Evolutionary conservation across 2,329 filamentous ascomycete genomes (phyloP).

Genomic region (Aspergillus viridinutans): DNA sequence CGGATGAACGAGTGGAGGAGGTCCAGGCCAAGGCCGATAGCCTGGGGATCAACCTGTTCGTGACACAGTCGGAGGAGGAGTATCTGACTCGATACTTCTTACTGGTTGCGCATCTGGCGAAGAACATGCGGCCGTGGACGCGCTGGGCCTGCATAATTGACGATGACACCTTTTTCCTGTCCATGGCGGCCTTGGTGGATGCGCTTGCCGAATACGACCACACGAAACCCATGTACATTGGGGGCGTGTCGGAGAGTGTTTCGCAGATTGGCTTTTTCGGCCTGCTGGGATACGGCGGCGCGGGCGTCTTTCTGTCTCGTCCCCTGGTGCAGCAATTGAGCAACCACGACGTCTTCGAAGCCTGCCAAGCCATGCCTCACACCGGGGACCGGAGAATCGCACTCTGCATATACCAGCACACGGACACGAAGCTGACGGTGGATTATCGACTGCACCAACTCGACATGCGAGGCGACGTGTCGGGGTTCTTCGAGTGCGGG

Average conservation of each 20-base stretch:
- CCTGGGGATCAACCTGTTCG: constrained; percentile 42
- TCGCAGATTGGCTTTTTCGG: constrained; percentile 51
- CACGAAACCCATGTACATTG: constrained; percentile 50
- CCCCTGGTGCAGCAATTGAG: constrained; percentile 49
- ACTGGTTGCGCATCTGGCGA: constrained; percentile 49
- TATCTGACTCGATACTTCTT: constrained; percentile 54
- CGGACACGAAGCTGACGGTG: constrained; percentile 51
- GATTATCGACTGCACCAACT: constrained; percentile 56
- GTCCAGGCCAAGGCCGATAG: constrained; percentile 32
- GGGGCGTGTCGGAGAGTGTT: constrained; percentile 56
- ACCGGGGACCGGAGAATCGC: constrained; percentile 55
- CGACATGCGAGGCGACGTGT: constrained; percentile 52
- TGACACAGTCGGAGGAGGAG: constrained; percentile 31
- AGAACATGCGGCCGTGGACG: constrained; percentile 42
- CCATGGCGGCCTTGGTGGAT: constrained; percentile 48
- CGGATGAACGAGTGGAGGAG: constrained; percentile 25
- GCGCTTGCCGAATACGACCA: constrained; percentile 49
- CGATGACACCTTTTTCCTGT: constrained; percentile 62
- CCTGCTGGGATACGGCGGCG: constrained; percentile 59
- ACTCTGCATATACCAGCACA: constrained; percentile 55
- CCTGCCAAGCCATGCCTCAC: constrained; percentile 46
- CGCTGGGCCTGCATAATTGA: constrained; percentile 57
- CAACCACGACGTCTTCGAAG: constrained; percentile 39
- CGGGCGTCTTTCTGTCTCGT: constrained; percentile 55
- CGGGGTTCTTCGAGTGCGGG: constrained; percentile 59